Conservation (phyloP, 768 basidiomycete genomes). For the Auriscalpium orientale region DNA sequence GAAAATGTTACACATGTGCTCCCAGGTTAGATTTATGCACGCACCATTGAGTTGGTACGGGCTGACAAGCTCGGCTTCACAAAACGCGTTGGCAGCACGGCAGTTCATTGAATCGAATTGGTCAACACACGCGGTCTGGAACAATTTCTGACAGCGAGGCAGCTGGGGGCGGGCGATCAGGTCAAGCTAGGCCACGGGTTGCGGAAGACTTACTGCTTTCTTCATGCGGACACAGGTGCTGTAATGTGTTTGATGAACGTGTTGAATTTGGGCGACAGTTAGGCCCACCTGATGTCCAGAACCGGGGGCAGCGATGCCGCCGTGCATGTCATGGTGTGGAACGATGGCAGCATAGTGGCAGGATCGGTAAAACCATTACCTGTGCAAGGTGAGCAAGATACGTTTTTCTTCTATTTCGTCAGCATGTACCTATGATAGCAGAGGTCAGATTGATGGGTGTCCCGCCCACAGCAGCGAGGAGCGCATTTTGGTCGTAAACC, state of each 20-base stretch:
- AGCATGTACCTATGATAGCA: not conserved
- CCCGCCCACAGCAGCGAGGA: not conserved
- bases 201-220: slow-evolving; percentile 24
- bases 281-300: not conserved
- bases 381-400: not conserved
- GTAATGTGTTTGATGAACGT: not conserved
- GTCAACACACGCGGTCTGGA: slow-evolving; percentile 34
- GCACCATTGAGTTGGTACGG: slow-evolving; percentile 27
- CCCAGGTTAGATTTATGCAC: not conserved
- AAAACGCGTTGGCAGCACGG: slow-evolving; percentile 32
- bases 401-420: not conserved
- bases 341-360: not conserved
- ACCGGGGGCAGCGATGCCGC: not conserved
- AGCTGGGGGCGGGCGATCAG: slow-evolving; percentile 20
- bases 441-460: slow-evolving; percentile 1
- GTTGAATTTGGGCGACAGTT: not conserved
- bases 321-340: not conserved
- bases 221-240: slow-evolving; percentile 39
- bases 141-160: slow-evolving; percentile 36
- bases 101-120: slow-evolving; percentile 38
- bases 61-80: slow-evolving; percentile 19
- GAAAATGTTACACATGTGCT: slow-evolving; percentile 23
- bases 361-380: not conserved
- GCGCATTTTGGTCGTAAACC: slow-evolving; percentile 23
- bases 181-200: not conserved